Evolutionary conservation across 176 grass and related monocot species (phyloP), one percentile per base, ranked within the genome.

Genomic region (Phyllostachys edulis): DNA sequence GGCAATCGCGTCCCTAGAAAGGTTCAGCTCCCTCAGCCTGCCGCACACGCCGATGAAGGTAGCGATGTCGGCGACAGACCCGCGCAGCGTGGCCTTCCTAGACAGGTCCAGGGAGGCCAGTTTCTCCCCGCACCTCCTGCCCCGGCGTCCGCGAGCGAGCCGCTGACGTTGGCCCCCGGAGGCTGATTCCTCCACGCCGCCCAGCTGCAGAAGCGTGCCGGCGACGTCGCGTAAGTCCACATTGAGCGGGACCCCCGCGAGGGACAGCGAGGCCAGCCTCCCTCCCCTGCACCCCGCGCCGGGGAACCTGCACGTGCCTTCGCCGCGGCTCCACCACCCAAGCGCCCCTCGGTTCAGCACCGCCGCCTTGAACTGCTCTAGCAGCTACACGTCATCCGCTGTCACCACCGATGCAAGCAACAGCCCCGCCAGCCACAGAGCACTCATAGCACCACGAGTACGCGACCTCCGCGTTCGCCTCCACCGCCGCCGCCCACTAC

Each of bases 351-450:
- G 85, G 85, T 81, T 82, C 21, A 52, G 70, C 26, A 90, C 52
- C 8, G 88, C 72, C 80, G 54, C 83, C 84, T 87, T 90, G 81
- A 93, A 93, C 34, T 57, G 75, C 52, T 90, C 45, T 14, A 93
- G 57, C 69, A 93, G 80, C 66, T 85, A 78, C 72, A 67, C 69
- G 41, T 90, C 84, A 0, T 57, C 87, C 4, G 80, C 62, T 1
- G 67, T 72, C 40, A n/a, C 44, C 8, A 14, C 32, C 5, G 73
- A 20, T 13, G 36, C 34, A 38, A 76, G 21, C 74, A 64, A 27
- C 36, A 76, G 74, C 36, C 9, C 52, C 2, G 21, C 54, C 5
- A 57, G 18, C 17, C 20, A 76, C 54, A 42, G 12, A 60, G 74
- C 5, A n/a, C 52, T 7, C 12, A 39, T 74, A 0, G 47, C 51